Evolutionary conservation across 2,329 filamentous ascomycete species (phyloP).

Genomic region (Tolypocladium cylindrosporum): DNA sequence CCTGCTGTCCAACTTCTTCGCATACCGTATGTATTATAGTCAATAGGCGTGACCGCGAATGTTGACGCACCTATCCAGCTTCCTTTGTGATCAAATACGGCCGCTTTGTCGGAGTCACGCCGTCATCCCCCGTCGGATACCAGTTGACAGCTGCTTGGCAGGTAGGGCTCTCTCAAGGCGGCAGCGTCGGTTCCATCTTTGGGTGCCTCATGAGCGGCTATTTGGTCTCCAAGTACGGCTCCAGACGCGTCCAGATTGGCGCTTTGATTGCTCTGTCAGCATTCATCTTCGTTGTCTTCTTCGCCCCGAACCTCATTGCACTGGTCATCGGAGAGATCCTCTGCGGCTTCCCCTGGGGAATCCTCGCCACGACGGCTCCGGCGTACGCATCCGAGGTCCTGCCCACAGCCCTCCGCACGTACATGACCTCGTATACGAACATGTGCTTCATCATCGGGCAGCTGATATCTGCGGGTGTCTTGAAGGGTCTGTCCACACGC

Average conservation of each 20-base stretch:
- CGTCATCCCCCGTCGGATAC: slow-evolving; percentile 8
- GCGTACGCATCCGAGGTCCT: slow-evolving; percentile 36
- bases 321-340: slow-evolving; percentile 33
- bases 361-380: slow-evolving; percentile 32
- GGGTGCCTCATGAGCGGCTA: slow-evolving; percentile 37
- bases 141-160: slow-evolving; percentile 40
- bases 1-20: slow-evolving; percentile 26
- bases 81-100: slow-evolving; percentile 17
- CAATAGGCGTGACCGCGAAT: too few relatives aligned
- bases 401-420: slow-evolving; percentile 28
- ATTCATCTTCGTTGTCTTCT: slow-evolving; percentile 38
- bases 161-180: slow-evolving; percentile 32
- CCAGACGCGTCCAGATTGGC: slow-evolving; percentile 32
- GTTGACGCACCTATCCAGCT: neutral
- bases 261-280: slow-evolving; percentile 25
- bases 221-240: slow-evolving; percentile 27
- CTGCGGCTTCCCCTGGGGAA: slow-evolving; percentile 35
- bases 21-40: slow-evolving; percentile 13
- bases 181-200: slow-evolving; percentile 34
- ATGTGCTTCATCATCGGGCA: slow-evolving; percentile 38
- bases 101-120: slow-evolving; percentile 13
- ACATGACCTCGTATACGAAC: slow-evolving; percentile 35
- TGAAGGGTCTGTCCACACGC: slow-evolving; percentile 15
- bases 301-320: slow-evolving; percentile 25
- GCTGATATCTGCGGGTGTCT: slow-evolving; percentile 26